Evolutionary conservation across 2,329 filamentous ascomycete genomes (phyloP).

Genomic region (Plenodomus tracheiphilus): DNA sequence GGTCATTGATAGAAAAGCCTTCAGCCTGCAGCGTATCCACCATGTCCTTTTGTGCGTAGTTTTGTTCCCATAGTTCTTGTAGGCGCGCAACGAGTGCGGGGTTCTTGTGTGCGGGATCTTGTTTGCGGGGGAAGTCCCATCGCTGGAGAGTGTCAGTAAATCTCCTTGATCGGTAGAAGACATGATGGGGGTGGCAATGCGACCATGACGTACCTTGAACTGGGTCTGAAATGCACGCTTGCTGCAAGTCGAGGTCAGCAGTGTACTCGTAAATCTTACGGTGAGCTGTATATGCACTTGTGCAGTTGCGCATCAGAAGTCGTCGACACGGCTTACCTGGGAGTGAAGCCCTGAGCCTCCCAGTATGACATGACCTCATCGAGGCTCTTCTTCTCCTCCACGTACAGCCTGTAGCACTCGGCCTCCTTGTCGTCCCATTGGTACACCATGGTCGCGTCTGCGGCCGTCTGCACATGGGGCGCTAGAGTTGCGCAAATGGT

Average conservation of each 20-base stretch:
- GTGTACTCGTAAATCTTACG: conserved; percentile 19
- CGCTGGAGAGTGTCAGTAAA: conserved; percentile 42
- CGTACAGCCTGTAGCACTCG: conserved; percentile 72
- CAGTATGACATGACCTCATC: conserved; percentile 74
- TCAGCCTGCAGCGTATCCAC: conserved; percentile 69
- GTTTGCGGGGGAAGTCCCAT: conserved; percentile 79
- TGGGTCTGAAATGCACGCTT: conserved; percentile 77
- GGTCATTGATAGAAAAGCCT: conserved; percentile 72
- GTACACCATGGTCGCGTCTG: conserved; percentile 47
- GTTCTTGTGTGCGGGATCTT: conserved; percentile 73
- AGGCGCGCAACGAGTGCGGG: conserved; percentile 67
- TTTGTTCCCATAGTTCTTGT: conserved; percentile 77
- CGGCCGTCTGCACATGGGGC: neutral
- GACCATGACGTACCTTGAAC: conserved; percentile 59
- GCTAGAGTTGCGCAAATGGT: conserved; percentile 23
- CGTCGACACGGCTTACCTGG: conserved; percentile 64
- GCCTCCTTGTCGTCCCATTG: conserved; percentile 69
- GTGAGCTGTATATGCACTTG: conserved; percentile 19
- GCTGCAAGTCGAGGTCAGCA: conserved; percentile 48
- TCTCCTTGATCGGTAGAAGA: no score
- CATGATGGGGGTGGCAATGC: no score
- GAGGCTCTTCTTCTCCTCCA: conserved; percentile 72
- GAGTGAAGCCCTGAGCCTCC: conserved; percentile 66
- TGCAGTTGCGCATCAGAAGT: conserved; percentile 6
- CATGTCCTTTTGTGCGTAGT: conserved; percentile 74